phyloP scores from a whole-genome alignment of 352 stramenopile genomes.

The Blastocystis sp. region DNA sequence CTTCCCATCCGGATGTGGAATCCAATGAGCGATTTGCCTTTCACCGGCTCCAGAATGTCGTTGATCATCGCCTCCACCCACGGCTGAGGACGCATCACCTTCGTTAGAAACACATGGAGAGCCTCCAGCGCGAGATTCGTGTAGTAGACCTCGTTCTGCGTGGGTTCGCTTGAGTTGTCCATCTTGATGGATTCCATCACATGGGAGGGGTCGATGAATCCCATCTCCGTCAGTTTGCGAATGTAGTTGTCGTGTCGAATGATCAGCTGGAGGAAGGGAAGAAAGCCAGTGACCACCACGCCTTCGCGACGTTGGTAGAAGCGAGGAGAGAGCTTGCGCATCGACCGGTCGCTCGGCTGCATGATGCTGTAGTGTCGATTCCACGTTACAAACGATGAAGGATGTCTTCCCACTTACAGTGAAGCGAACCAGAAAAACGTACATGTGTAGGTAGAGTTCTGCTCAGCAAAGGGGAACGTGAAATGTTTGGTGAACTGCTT shows the following conservation, averaged over 20 bases:
- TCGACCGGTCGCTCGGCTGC: constrained; percentile 14
- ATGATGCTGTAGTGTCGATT: constrained; percentile 24
- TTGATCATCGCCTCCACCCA: not conserved
- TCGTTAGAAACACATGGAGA: not conserved
- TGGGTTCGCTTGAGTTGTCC: not conserved
- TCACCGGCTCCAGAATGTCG: not conserved
- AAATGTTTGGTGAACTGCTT: constrained; percentile 17
- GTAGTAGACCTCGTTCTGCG: not conserved
- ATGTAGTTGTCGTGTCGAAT: constrained; percentile 27
- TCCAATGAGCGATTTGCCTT: not conserved
- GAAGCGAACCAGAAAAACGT: not conserved
- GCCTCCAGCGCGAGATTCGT: not conserved
- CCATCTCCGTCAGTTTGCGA: not conserved
- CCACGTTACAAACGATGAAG: not conserved
- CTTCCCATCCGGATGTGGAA: constrained; percentile 34
- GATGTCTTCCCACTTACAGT: not conserved
- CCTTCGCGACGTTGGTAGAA: not conserved
- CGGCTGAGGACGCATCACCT: not conserved
- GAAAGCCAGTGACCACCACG: constrained; percentile 2
- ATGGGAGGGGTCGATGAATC: not conserved
- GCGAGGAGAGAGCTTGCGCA: constrained; percentile 2
- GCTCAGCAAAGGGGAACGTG: not conserved
- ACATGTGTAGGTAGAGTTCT: constrained; percentile 28
- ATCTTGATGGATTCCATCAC: not conserved
- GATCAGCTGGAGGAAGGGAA: not conserved